Base-by-base conservation (phyloP, 163 green algal species). In the Chloromonas sp. region DNA sequence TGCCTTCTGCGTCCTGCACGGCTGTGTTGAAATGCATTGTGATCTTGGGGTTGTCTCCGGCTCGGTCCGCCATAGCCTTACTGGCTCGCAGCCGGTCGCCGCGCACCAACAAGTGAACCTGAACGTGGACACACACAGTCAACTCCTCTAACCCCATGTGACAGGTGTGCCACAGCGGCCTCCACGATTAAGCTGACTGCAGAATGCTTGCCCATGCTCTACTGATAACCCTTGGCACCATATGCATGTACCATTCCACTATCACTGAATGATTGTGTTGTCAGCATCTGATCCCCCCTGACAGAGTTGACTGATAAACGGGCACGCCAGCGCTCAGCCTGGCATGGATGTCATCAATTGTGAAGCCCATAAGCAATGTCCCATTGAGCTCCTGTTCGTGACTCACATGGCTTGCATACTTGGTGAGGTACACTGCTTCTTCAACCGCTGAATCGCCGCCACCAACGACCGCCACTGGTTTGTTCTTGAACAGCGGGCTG, bases 341-440 rank as follows among this genome's bases (percentile, higher is more conserved):
- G 36, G 36, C 36, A 36, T 36, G 36, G 36, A 36, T 36, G 36
- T 36, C 36, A 36, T 36, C 36, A 36, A 36, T 36, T 36, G 36
- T 36, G 36, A 77, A n/a, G 70, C 70, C 70, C 11, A 77, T 14
- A 77, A 77, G 14, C 70, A 77, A 11, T 77, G 70, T 77, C 70
- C 70, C 11, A 77, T 14, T 14, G 70, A 14, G 70, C 70, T 14
- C 14, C 70, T 77, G 14, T 77, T 77, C 70, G 11, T n/a, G 14
- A 77, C 86, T 85, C 71, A 92, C 89, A 58, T 79, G 58, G 66
- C 57, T 78, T n/a, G 58, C 66, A 86, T 99, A 99, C 91, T 99
- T 99, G 77, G 97, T 99, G 0, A 99, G 92, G 91, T 99, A 99
- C n/a, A 99, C 79, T 0, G 97, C 96, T 90, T 99, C 97, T 89